Conservation (phyloP, 768 basidiomycete genomes). For the Leccinum variicolor region DNA sequence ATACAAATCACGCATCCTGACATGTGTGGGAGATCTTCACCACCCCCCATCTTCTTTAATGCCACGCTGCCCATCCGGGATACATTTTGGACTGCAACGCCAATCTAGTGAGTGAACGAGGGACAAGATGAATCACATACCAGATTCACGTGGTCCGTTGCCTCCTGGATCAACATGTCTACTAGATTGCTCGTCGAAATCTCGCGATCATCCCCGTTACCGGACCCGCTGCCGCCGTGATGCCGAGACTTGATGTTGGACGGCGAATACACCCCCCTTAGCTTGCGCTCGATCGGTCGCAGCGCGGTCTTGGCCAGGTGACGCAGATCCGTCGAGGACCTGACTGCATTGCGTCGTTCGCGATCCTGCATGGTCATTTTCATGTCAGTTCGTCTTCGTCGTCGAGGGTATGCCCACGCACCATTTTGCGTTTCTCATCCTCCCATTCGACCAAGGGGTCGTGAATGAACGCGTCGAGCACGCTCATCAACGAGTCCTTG, state of each 20-base stretch:
- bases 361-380: slow-evolving; percentile 38
- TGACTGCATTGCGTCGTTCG: slow-evolving; percentile 44
- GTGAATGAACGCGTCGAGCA: slow-evolving; percentile 94
- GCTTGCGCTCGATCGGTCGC: slow-evolving; percentile 77
- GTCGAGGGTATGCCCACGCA: slow-evolving; percentile 24
- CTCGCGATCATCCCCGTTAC: slow-evolving; percentile 33
- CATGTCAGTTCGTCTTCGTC: background rate
- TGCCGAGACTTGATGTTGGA: slow-evolving; percentile 40
- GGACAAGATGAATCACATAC: slow-evolving; percentile 33
- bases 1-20: background rate
- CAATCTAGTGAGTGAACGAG: background rate
- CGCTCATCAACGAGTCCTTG: slow-evolving; percentile 91
- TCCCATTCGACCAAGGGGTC: slow-evolving; percentile 98
- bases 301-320: slow-evolving; percentile 74
- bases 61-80: slow-evolving; percentile 85
- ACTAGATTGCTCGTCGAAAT: slow-evolving; percentile 84
- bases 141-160: slow-evolving; percentile 70
- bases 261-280: slow-evolving; percentile 65
- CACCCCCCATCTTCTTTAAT: slow-evolving; percentile 34
- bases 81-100: slow-evolving; percentile 80
- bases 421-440: slow-evolving; percentile 69
- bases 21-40: background rate
- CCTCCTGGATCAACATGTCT: slow-evolving; percentile 87
- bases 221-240: slow-evolving; percentile 23
- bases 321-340: slow-evolving; percentile 52